Evolutionary conservation across 352 stramenopile genomes (phyloP), one percentile per base, ranked within the genome.

Genomic region (Phytopythium chamaehyphon): DNA sequence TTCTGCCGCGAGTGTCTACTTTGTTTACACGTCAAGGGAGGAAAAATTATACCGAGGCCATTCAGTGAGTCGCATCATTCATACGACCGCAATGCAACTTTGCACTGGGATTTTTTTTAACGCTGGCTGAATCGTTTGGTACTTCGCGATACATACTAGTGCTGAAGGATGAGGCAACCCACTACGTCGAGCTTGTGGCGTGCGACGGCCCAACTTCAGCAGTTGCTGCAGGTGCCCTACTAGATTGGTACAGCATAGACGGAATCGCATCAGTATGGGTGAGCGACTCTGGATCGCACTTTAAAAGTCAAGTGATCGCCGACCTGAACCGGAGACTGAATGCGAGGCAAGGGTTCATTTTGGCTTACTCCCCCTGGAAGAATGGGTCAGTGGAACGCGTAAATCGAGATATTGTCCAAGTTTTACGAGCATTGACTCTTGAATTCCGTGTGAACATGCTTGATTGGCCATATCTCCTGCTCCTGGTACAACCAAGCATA

Each of bases 131-230:
- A 33, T 33, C 28, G 28, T 33, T 33, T 33, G 28, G 28, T 33
- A 33, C 5, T 33, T 33, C 9, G 14, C 64, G 57, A 33, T 71
- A 73, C 31, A 3, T 68, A 7, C 45, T 73, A 9, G 61, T 64
- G 0, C 49, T 71, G 5, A 71, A 75, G 38, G 61, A 67, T 33
- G 33, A 66, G 40, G 47, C 60, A 0, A 66, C 59, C 10, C 57
- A 74, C 40, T 72, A 59, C 22, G 59, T 36, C 12, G 51, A 73
- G 46, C 15, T 76, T 0, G 48, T 68, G 6, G 54, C 53, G 16
- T 69, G 63, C 42, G 55, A 69, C 26, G 16, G 28, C 12, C 35
- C 59, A 51, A 53, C 48, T 43, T 56, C 50, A 40, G 38, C 31
- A 44, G 54, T 62, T 28, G 44, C 60, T 18, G 46, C 55, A 0